Conservation (phyloP, 2,329 filamentous ascomycete species). For the Tolypocladium guangdongense region DNA sequence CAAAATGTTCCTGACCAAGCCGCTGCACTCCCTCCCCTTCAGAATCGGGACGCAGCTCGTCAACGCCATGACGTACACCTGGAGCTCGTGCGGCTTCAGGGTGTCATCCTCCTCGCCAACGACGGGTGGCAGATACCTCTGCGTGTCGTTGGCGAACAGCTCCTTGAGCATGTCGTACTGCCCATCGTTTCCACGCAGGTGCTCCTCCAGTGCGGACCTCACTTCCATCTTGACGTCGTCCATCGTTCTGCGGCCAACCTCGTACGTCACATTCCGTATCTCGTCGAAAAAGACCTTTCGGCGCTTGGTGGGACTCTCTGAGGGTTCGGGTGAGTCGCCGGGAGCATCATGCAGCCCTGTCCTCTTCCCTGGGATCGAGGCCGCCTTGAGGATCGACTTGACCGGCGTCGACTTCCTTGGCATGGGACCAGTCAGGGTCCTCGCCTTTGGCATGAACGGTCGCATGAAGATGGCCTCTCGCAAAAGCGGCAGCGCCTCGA, state of each 20-base stretch:
- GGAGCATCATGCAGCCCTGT: constrained; percentile 32
- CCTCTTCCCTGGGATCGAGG: constrained; percentile 32
- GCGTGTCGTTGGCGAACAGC: constrained; percentile 41
- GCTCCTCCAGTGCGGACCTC: constrained; percentile 43
- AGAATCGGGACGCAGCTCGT: constrained; percentile 50
- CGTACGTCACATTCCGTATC: constrained; percentile 44
- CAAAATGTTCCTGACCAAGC: constrained; percentile 48
- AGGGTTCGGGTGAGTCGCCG: constrained; percentile 25
- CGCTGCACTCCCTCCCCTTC: constrained; percentile 45
- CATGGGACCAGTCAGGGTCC: constrained; percentile 20
- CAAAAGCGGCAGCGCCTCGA: background rate
- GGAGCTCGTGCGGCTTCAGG: constrained; percentile 43
- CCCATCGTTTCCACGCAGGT: constrained; percentile 45
- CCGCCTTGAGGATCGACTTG: constrained; percentile 42
- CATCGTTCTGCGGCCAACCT: constrained; percentile 40
- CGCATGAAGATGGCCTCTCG: constrained; percentile 11
- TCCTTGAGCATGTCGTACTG: constrained; percentile 52
- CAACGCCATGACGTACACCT: constrained; percentile 51
- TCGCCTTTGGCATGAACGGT: constrained; percentile 23
- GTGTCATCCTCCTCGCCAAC: constrained; percentile 36
- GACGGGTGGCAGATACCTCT: constrained; percentile 25
- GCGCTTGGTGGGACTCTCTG: constrained; percentile 38
- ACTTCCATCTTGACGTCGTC: constrained; percentile 46
- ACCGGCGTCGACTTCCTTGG: constrained; percentile 29
- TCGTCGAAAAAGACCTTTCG: constrained; percentile 50